These are phyloP conservation scores for Zygosaccharomyces gambellarensis DNA, from an alignment of 805 yeast species.

Conservation along the genomic window DNA sequence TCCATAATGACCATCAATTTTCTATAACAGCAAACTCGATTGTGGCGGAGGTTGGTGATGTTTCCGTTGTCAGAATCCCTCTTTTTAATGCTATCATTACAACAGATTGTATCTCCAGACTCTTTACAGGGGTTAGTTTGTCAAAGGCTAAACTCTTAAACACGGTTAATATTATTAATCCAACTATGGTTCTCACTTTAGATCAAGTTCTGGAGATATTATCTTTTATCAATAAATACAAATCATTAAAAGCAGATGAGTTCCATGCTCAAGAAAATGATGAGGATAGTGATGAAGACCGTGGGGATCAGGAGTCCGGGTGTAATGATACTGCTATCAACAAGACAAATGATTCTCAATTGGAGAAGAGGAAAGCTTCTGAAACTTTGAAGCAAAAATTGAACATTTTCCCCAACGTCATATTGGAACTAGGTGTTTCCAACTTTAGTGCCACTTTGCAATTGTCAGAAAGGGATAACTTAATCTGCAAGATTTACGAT, in stretches of 20 bases:
- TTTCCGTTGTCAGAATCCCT: conserved; percentile 29
- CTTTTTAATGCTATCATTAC: conserved; percentile 27
- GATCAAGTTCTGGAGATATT: conserved; percentile 15
- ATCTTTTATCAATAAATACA: conserved; percentile 6
- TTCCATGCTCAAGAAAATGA: background rate
- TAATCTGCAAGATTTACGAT: conserved; percentile 23
- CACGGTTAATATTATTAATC: conserved; percentile 29
- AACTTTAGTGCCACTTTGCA: conserved; percentile 25
- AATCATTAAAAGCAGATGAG: background rate
- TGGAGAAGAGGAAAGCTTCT: background rate
- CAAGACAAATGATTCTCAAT: background rate
- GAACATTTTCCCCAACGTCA: conserved; percentile 19
- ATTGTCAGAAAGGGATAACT: conserved; percentile 17
- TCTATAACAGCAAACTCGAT: conserved; percentile 29
- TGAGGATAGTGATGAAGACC: background rate
- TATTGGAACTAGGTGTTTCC: conserved; percentile 23
- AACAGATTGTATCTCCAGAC: conserved; percentile 25
- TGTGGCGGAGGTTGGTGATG: conserved; percentile 14
- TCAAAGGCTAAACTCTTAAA: conserved; percentile 19
- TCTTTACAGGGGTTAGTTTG: conserved; percentile 16
- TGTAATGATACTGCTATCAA: background rate
- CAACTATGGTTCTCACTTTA: conserved; percentile 26
- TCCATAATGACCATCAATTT: conserved; percentile 25
- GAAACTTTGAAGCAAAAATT: background rate
- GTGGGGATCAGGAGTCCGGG: background rate